Evolutionary conservation across 1,284 basidiomycete species (phyloP).

Genomic region (Boletus mariae): DNA sequence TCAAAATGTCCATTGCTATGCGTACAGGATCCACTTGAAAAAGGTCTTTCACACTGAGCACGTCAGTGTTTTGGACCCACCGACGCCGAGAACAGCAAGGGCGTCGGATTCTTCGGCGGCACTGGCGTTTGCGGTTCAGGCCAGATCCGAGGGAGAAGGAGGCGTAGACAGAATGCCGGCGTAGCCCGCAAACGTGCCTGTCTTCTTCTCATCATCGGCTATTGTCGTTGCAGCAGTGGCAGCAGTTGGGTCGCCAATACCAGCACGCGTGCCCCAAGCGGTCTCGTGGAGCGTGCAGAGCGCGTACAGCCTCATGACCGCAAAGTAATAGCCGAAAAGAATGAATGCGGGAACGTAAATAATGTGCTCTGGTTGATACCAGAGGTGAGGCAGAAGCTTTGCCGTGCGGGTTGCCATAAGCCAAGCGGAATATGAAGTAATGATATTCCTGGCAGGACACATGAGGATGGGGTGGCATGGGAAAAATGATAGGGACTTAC

Average conservation of each 20-base stretch:
- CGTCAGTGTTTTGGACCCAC: too few species aligned
- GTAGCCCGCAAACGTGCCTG: not conserved
- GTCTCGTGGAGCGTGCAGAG: not conserved
- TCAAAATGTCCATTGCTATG: too few species aligned
- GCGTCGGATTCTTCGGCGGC: too few species aligned
- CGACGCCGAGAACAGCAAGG: too few species aligned
- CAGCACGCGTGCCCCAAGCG: not conserved
- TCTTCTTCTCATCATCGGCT: not conserved
- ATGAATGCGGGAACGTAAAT: conserved; percentile 92
- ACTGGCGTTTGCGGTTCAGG: too few species aligned
- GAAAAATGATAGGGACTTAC: not conserved
- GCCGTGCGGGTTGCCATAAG: conserved; percentile 78
- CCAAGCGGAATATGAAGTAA: conserved; percentile 76
- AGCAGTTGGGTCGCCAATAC: not conserved
- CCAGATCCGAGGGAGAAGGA: too few species aligned
- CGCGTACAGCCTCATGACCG: conserved; percentile 85
- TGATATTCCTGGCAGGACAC: conserved; percentile 59
- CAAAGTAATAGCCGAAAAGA: conserved; percentile 84
- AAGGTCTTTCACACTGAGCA: too few species aligned
- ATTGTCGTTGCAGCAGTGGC: conserved; percentile 7
- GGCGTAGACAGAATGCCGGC: not conserved
- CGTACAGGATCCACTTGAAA: too few species aligned
- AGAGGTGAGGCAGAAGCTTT: conserved; percentile 86
- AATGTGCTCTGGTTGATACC: conserved; percentile 80
- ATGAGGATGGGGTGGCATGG: conserved; percentile 1